A percentile compares a stretch with the other conserved stretches of the same genome.
Conservation (phyloP, 805 yeast genomes). For the Cyberlindnera amylophila region DNA sequence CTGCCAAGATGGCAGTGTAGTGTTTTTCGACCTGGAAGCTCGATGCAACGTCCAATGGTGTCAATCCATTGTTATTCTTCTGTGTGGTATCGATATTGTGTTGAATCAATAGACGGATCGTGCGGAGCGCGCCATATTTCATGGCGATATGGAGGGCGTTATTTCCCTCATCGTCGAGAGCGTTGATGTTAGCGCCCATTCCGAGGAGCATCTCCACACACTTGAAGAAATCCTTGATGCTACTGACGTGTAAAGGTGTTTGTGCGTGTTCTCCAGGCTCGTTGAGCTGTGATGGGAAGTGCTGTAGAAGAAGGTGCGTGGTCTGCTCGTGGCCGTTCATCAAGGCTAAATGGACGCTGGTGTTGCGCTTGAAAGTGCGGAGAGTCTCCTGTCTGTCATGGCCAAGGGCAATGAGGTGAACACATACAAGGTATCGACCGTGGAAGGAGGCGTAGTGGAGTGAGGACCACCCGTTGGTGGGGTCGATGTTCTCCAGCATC, state of each 20-base stretch:
- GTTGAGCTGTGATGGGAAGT: conserved; percentile 54
- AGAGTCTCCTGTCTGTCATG: conserved; percentile 50
- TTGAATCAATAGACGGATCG: conserved; percentile 48
- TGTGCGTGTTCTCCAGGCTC: conserved; percentile 42
- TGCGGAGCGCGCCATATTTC: conserved; percentile 59
- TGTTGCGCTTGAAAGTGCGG: conserved; percentile 50
- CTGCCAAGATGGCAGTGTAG: conserved; percentile 28
- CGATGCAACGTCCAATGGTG: conserved; percentile 56
- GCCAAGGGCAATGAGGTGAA: conserved; percentile 49
- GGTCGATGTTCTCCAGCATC: conserved; percentile 63
- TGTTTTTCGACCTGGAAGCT: conserved; percentile 47
- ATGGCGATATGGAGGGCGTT: conserved; percentile 84
- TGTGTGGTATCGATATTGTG: conserved; percentile 46
- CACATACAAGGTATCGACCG: conserved; percentile 70
- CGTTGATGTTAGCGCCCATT: conserved; percentile 72
- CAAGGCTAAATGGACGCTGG: conserved; percentile 71
- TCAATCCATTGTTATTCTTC: conserved; percentile 59
- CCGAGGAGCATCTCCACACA: conserved; percentile 63
- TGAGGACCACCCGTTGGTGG: conserved; percentile 76
- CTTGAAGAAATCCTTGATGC: conserved; percentile 53
- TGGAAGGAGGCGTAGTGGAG: conserved; percentile 76
- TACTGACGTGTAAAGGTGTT: conserved; percentile 70
- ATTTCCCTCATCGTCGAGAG: conserved; percentile 70
- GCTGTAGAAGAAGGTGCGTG: conserved; percentile 66
- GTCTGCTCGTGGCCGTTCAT: conserved; percentile 64